Conservation (phyloP, 139 green algal species). For the Spirogloea muscicola region DNA sequence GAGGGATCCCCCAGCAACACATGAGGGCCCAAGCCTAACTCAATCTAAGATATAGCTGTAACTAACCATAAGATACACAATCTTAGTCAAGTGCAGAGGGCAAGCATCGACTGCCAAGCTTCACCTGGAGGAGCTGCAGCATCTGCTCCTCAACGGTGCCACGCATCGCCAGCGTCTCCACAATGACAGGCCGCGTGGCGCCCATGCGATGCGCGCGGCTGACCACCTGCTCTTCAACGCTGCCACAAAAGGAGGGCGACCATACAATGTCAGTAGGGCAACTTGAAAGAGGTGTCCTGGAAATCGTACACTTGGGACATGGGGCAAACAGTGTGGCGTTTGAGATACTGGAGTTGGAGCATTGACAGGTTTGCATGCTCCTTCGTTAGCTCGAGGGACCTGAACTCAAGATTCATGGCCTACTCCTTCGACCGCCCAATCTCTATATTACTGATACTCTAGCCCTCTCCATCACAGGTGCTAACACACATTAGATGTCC, state of each 20-base stretch:
- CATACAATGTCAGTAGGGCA: too few relatives aligned
- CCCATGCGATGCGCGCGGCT: constrained; percentile 86
- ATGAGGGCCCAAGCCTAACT: not conserved
- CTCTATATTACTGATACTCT: too few relatives aligned
- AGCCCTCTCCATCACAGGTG: too few relatives aligned
- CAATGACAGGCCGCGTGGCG: constrained; percentile 57
- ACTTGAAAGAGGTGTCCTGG: too few relatives aligned
- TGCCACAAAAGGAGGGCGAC: not conserved
- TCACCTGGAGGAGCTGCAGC: constrained; percentile 46
- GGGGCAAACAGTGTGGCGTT: too few relatives aligned
- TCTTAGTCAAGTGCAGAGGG: not conserved
- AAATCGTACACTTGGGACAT: too few relatives aligned
- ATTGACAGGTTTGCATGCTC: too few relatives aligned
- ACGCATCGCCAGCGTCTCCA: constrained; percentile 81
- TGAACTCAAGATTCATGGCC: too few relatives aligned
- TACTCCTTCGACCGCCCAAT: too few relatives aligned
- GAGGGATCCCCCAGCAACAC: not conserved
- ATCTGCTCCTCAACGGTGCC: constrained; percentile 70
- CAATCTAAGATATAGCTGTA: not conserved
- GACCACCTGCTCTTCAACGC: constrained; percentile 63
- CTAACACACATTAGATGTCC: too few relatives aligned
- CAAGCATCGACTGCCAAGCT: not conserved
- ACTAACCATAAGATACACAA: not conserved
- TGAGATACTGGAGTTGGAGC: too few relatives aligned
- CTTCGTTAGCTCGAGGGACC: too few relatives aligned